A percentile compares a stretch with the other conserved stretches of the same genome.
Conservation (phyloP, 192 early-diverging fungal species). For the Backusella westeae region DNA sequence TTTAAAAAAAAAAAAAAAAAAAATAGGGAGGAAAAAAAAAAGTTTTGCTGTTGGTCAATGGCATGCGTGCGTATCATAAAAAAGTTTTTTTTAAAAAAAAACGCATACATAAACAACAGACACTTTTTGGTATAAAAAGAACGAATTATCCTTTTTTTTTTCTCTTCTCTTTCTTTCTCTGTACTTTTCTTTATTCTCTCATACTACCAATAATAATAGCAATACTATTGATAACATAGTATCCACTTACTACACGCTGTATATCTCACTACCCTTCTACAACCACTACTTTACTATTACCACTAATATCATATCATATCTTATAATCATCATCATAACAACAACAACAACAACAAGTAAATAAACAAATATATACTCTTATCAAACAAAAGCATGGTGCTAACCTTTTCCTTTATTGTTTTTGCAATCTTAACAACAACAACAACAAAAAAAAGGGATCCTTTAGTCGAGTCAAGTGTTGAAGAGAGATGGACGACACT, state of each 20-base stretch:
- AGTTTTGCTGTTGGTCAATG: background rate
- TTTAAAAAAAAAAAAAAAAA: background rate
- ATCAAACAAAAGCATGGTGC: background rate
- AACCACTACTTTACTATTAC: background rate
- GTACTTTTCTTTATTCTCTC: background rate
- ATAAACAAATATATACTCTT: background rate
- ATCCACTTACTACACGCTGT: background rate
- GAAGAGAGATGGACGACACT: constrained; percentile 50
- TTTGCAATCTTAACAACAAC: background rate
- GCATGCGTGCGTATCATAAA: background rate
- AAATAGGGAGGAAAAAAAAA: background rate
- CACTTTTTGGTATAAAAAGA: background rate
- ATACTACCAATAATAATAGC: background rate
- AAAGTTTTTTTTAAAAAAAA: background rate
- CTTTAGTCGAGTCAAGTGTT: background rate
- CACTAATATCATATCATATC: background rate
- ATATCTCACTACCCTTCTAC: too few species aligned
- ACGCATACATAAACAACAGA: background rate
- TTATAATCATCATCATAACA: background rate
- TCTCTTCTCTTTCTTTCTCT: background rate
- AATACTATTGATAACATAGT: background rate
- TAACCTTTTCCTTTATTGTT: background rate
- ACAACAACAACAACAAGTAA: background rate
- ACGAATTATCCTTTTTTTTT: background rate
- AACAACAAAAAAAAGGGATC: background rate